Evolutionary conservation across 495 filamentous ascomycete species (phyloP).

Genomic region (Aspergillus affinis): DNA sequence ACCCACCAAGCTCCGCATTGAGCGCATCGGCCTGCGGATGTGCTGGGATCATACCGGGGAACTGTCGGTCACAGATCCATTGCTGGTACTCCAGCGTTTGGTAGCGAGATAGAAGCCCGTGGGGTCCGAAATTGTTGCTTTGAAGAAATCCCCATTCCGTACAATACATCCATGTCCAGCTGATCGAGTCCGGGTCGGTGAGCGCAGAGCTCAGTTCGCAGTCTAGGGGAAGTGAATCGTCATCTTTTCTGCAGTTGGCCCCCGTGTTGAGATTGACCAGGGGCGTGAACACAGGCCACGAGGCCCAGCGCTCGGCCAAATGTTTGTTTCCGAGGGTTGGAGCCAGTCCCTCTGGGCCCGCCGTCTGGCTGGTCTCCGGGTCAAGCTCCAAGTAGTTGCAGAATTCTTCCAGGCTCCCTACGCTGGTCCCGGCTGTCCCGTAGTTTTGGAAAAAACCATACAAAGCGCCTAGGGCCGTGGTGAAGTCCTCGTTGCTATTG

Average conservation of each 20-base stretch:
- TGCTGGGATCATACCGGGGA: slow-evolving; percentile 48
- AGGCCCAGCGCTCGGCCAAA: slow-evolving; percentile 45
- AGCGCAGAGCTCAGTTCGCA: slow-evolving; percentile 43
- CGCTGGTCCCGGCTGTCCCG: slow-evolving; percentile 41
- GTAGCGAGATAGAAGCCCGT: slow-evolving; percentile 51
- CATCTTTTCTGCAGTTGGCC: slow-evolving; percentile 42
- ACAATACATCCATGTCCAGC: slow-evolving; percentile 63
- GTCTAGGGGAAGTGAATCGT: slow-evolving; percentile 23
- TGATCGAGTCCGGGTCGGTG: slow-evolving; percentile 39
- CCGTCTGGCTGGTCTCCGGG: slow-evolving; percentile 20
- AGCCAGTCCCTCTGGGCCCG: slow-evolving; percentile 41
- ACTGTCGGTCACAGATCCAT: slow-evolving; percentile 52
- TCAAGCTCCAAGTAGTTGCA: slow-evolving; percentile 49
- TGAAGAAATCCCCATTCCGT: slow-evolving; percentile 60
- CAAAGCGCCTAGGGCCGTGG: slow-evolving; percentile 39
- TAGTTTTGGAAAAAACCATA: slow-evolving; percentile 49
- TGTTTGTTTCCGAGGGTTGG: slow-evolving; percentile 38
- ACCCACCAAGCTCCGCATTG: slow-evolving; percentile 53
- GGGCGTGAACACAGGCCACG: slow-evolving; percentile 41
- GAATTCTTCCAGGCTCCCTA: slow-evolving; percentile 39
- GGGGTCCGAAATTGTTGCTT: slow-evolving; percentile 48
- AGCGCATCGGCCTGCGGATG: slow-evolving; percentile 34
- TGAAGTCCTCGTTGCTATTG: slow-evolving; percentile 53
- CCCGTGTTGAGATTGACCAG: slow-evolving; percentile 43
- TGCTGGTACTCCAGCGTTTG: slow-evolving; percentile 52